These are phyloP conservation scores for Apiotrichum laibachii DNA, from an alignment of 1,284 basidiomycete genomes.

Conservation along the genomic window DNA sequence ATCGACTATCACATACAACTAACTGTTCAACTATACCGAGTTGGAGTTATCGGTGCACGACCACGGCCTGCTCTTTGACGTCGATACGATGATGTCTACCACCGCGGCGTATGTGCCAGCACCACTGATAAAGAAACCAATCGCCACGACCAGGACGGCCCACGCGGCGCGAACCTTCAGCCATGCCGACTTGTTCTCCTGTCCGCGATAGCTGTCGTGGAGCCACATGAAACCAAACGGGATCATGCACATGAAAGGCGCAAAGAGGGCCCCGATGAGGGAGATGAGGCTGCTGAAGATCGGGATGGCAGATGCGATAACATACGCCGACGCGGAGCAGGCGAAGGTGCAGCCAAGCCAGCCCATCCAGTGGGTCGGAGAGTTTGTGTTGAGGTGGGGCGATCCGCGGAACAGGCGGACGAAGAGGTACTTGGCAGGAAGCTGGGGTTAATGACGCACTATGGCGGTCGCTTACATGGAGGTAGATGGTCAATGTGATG, in stretches of 20 bases:
- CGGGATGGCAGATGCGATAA: slow-evolving; percentile 38
- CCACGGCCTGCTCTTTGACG: too few relatives aligned
- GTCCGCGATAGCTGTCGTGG: slow-evolving; percentile 29
- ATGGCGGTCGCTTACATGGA: too few relatives aligned
- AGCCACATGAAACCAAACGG: slow-evolving; percentile 35
- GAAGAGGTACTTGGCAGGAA: slow-evolving; percentile 41
- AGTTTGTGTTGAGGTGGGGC: slow-evolving; percentile 30
- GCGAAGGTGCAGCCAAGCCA: slow-evolving; percentile 30
- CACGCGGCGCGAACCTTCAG: too few relatives aligned
- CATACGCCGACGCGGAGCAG: slow-evolving; percentile 30
- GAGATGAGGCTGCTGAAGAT: slow-evolving; percentile 34
- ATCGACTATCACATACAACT: too few relatives aligned
- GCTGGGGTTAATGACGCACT: too few relatives aligned
- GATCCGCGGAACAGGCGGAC: slow-evolving; percentile 33
- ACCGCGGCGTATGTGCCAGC: too few relatives aligned
- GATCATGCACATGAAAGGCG: slow-evolving; percentile 30
- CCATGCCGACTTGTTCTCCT: too few relatives aligned
- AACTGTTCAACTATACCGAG: too few relatives aligned
- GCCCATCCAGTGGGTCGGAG: slow-evolving; percentile 30
- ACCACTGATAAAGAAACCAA: too few relatives aligned
- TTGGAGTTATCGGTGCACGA: too few relatives aligned
- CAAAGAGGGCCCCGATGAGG: slow-evolving; percentile 39
- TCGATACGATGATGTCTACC: too few relatives aligned
- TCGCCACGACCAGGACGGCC: too few relatives aligned
- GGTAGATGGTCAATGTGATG: slow-evolving; percentile 24